phyloP scores from a whole-genome alignment of 805 yeast species.

The Wickerhamomyces chaumierensis region DNA sequence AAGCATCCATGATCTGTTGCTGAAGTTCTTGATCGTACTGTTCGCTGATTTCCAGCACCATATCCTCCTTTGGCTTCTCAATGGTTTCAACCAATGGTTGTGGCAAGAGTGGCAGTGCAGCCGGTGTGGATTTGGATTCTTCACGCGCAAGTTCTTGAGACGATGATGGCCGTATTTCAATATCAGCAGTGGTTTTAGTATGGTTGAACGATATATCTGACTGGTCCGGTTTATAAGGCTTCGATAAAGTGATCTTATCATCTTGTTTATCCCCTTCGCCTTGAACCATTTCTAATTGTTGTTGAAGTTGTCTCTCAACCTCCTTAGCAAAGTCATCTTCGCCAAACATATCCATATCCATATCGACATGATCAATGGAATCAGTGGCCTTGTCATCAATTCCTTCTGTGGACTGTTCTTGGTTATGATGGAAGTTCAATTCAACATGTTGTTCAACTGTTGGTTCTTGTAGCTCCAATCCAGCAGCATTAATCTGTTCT shows the following conservation, averaged over 20 bases:
- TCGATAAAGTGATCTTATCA: too few relatives aligned
- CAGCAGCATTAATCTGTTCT: conserved; percentile 2
- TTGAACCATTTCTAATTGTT: conserved; percentile 9
- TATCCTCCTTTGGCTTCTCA: not conserved
- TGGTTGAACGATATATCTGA: too few relatives aligned
- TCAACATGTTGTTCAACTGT: conserved; percentile 2
- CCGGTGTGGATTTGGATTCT: too few relatives aligned
- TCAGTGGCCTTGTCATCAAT: conserved; percentile 1
- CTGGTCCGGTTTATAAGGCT: too few relatives aligned
- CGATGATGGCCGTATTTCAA: not conserved
- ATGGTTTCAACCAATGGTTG: too few relatives aligned
- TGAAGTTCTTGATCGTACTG: conserved; percentile 9
- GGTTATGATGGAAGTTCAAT: not conserved
- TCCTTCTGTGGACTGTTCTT: too few relatives aligned
- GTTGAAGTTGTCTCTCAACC: conserved; percentile 16
- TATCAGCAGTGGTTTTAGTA: too few relatives aligned
- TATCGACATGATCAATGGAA: not conserved
- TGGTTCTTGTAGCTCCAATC: conserved; percentile 1
- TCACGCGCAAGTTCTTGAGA: too few relatives aligned
- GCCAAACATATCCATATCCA: conserved; percentile 4
- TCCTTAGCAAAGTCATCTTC: conserved; percentile 18
- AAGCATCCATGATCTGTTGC: conserved; percentile 11
- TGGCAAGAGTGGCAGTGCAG: not conserved
- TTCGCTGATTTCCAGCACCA: not conserved
- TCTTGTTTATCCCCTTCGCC: too few relatives aligned